These are phyloP conservation scores for Silene coronaria DNA, from an alignment of 179 eudicot species.

Conservation along the genomic window DNA sequence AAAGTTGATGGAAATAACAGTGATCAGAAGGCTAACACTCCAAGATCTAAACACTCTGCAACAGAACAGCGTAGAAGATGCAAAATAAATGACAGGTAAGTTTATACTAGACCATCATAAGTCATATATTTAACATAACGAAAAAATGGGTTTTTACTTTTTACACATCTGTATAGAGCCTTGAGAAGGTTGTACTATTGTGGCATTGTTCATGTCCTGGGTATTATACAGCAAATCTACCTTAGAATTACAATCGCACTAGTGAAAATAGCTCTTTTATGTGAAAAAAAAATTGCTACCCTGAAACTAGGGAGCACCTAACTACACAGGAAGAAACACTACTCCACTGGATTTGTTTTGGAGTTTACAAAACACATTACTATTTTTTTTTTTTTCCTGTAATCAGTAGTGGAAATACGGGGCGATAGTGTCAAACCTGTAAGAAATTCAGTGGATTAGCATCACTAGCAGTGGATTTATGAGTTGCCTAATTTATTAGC, in stretches of 20 bases:
- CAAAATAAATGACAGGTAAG: constrained; percentile 97
- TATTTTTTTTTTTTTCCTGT: too few relatives aligned
- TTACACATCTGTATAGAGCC: background rate
- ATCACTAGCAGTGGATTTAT: too few relatives aligned
- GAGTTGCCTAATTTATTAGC: background rate
- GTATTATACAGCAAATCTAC: background rate
- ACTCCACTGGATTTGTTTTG: too few relatives aligned
- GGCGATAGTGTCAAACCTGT: too few relatives aligned
- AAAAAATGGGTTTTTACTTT: background rate
- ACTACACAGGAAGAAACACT: too few relatives aligned
- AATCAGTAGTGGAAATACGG: too few relatives aligned
- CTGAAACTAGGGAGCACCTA: background rate
- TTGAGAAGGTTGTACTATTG: background rate
- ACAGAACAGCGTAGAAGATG: constrained; percentile 96
- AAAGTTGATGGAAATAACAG: constrained; percentile 59
- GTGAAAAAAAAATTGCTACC: background rate
- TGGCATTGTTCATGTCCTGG: background rate
- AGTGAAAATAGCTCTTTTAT: background rate
- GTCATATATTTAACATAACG: background rate
- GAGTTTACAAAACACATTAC: too few relatives aligned
- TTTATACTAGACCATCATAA: constrained; percentile 8
- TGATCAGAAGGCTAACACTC: constrained; percentile 80
- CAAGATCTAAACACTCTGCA: constrained; percentile 93
- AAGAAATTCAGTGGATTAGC: background rate
- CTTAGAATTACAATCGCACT: background rate